Conservation (phyloP, 208 protist species). For the Crithidia expoeki region DNA sequence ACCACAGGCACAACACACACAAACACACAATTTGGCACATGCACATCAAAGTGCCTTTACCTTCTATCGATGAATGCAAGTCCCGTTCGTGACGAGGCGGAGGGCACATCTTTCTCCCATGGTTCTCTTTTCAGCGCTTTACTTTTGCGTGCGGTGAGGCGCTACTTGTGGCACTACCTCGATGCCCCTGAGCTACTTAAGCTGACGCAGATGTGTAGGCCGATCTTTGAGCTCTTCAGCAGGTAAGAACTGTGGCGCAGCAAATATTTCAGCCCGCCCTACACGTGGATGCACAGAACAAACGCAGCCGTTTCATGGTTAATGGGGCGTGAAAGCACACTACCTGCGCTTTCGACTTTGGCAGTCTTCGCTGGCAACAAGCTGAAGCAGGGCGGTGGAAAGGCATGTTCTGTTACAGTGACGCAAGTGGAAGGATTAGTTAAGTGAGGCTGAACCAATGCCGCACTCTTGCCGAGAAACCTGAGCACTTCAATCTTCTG, state of each 20-base stretch:
- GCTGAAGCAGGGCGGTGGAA: background rate
- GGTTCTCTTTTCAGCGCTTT: constrained; percentile 13
- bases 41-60: background rate
- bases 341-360: constrained; percentile 10
- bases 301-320: constrained; percentile 34
- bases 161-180: constrained; percentile 14
- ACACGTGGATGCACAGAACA: constrained; percentile 30
- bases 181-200: constrained; percentile 22
- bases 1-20: background rate
- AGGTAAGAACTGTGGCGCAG: constrained; percentile 32
- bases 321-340: constrained; percentile 47
- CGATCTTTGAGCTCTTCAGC: constrained; percentile 29
- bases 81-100: background rate
- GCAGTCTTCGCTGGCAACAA: background rate
- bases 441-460: background rate
- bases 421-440: background rate
- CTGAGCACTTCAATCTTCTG: background rate
- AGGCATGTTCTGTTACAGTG: background rate
- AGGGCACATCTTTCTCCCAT: background rate
- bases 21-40: background rate
- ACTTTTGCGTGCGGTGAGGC: background rate
- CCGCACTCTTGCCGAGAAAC: background rate
- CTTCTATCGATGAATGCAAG: background rate
- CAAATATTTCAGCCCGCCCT: constrained; percentile 23
- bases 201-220: constrained; percentile 31